Evolutionary conservation across 2,329 filamentous ascomycete species (phyloP), one percentile per base, ranked within the genome.

Genomic region (Herpotrichia juniperi): DNA sequence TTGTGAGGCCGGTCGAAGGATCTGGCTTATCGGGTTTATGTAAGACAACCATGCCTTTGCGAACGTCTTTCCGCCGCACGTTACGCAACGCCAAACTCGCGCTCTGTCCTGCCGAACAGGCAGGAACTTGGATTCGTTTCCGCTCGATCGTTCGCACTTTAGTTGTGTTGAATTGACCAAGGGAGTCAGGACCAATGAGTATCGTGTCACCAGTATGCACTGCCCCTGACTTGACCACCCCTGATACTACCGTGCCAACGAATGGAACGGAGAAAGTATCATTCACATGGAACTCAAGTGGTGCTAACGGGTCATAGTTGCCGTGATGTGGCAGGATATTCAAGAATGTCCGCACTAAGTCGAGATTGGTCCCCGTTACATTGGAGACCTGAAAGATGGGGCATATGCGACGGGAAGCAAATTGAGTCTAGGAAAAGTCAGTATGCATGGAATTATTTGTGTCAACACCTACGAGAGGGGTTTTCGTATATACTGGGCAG

Each of bases 311-410:
- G 69, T 97, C 90, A 72, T 97, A 97, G 55, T 93, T 90, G 44
- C 93, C 93, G 63, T 97, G 91, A 62, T 96, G 93, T 1, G 94
- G 94, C 3, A 99, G 81, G 55, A 97, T 96, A 66, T 97, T 97
- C 48, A 99, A 78, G 73, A 99, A 99, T 0, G 88, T 90, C 48
- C 93, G 88, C 4, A 99, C 92, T 4, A 97, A 82, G 57, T 97
- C 90, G 40, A 99, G 82, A 55, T 90, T 91, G 74, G 96, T 85
- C 40, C 94, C 94, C 0, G 94, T 97, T 26, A 99, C 94, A 68
- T 99, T 99, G 62, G 93, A 97, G 10, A 99, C 92, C 68, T 97
- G 93, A 77, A 99, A 99, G 58, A 99, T 89, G 11, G 94, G 94
- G 68, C 93, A 97, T 69, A 99, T 97, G 34, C 94, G 85, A 74